Conservation (phyloP, 768 basidiomycete genomes). For the Pisolithus marmoratus region DNA sequence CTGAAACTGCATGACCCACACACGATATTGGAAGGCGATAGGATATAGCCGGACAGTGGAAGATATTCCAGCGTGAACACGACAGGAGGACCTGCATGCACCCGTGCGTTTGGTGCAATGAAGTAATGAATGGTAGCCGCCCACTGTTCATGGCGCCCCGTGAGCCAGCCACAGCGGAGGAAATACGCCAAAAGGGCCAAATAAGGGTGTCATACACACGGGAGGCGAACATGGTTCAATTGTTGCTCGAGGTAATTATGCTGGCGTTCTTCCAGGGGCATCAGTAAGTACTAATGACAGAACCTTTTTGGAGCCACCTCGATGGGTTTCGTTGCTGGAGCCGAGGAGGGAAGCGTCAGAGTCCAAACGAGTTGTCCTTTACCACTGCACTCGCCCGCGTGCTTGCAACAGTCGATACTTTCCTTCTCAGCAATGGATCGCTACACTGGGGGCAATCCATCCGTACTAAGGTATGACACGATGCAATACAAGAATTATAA, state of each 20-base stretch:
- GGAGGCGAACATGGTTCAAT: slow-evolving; percentile 31
- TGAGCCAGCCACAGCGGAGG: background rate
- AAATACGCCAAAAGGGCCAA: slow-evolving; percentile 4
- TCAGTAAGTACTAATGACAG: slow-evolving; percentile 42
- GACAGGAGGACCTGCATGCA: slow-evolving; percentile 65
- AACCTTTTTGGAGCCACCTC: slow-evolving; percentile 46
- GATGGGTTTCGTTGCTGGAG: slow-evolving; percentile 16
- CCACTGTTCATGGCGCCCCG: no score
- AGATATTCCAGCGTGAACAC: slow-evolving; percentile 92
- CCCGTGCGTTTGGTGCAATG: background rate
- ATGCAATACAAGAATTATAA: no score
- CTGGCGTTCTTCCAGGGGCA: slow-evolving; percentile 37
- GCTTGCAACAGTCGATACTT: no score
- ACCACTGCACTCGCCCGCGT: no score
- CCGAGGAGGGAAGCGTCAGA: slow-evolving; percentile 15
- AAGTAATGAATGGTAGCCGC: no score
- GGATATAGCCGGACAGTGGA: slow-evolving; percentile 63
- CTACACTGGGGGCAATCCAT: no score
- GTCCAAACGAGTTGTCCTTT: no score
- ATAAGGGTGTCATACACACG: slow-evolving; percentile 5
- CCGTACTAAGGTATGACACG: no score
- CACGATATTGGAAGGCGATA: slow-evolving; percentile 66
- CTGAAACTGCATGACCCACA: slow-evolving; percentile 80
- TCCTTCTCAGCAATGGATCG: no score
- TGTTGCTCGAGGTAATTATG: slow-evolving; percentile 28